Conservation (phyloP, 345 rosid genomes). For the Salix udensis region DNA sequence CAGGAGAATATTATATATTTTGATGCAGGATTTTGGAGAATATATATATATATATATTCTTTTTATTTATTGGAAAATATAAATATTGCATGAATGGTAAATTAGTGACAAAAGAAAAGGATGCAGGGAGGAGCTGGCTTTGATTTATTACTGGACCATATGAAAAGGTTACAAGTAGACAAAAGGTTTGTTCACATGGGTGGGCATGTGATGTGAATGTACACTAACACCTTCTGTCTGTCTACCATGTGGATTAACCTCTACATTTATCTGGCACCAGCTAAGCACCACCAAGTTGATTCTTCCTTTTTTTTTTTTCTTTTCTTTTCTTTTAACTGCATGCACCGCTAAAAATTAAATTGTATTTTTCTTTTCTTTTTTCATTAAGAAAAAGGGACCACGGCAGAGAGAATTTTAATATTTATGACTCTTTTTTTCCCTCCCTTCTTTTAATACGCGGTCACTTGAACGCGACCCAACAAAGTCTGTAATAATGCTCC, state of each 20-base stretch:
- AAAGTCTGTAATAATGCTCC: slow-evolving; percentile 8
- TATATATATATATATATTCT: too few relatives aligned
- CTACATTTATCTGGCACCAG: slow-evolving; percentile 59
- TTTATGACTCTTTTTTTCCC: background rate
- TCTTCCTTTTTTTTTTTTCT: background rate
- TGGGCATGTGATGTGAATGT: slow-evolving; percentile 46
- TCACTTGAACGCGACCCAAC: slow-evolving; percentile 22
- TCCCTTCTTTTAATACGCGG: background rate
- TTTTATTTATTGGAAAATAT: too few relatives aligned
- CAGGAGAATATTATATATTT: too few relatives aligned
- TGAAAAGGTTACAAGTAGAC: slow-evolving; percentile 25
- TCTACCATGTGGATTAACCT: slow-evolving; percentile 61
- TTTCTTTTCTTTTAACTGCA: background rate
- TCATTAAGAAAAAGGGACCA: background rate
- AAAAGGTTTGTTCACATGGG: slow-evolving; percentile 49
- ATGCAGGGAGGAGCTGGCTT: background rate
- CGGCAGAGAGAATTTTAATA: background rate
- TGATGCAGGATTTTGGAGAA: too few relatives aligned
- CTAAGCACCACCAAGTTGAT: slow-evolving; percentile 44
- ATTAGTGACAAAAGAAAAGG: background rate
- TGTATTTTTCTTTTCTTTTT: background rate
- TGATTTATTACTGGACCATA: slow-evolving; percentile 12
- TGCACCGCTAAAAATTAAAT: too few relatives aligned
- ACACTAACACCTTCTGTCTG: slow-evolving; percentile 40
- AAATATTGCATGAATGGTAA: too few relatives aligned